Conservation (phyloP, 768 basidiomycete species). For the Phylloporus arenicola region DNA sequence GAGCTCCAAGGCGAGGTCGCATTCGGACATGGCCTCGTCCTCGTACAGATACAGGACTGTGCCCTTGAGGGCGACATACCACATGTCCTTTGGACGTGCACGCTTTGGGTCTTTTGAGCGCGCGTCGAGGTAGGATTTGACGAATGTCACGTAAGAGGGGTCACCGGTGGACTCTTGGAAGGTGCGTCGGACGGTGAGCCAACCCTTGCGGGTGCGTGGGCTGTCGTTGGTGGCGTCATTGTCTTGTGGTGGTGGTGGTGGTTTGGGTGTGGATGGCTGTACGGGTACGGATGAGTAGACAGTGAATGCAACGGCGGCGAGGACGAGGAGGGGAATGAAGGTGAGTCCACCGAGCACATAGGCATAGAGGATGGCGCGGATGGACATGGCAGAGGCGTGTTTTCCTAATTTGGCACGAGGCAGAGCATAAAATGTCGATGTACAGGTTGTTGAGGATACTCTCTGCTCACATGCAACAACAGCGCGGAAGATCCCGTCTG, state of each 20-base stretch:
- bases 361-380: constrained; percentile 70
- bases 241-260: background rate
- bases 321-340: constrained; percentile 74
- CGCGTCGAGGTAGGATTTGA: constrained; percentile 74
- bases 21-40: constrained; percentile 86
- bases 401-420: background rate
- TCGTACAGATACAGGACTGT: constrained; percentile 90
- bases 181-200: constrained; percentile 78
- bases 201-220: constrained; percentile 67
- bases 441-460: too few species aligned
- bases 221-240: constrained; percentile 40
- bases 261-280: constrained; percentile 29
- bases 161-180: constrained; percentile 64
- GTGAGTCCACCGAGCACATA: constrained; percentile 90
- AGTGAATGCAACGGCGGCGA: constrained; percentile 51
- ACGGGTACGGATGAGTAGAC: constrained; percentile 80
- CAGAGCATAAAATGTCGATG: background rate
- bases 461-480: constrained; percentile 25
- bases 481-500: constrained; percentile 39
- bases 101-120: constrained; percentile 81
- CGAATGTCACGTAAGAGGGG: constrained; percentile 70
- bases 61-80: constrained; percentile 89
- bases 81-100: constrained; percentile 85
- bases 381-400: constrained; percentile 41
- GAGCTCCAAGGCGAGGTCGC: constrained; percentile 86